Conservation (phyloP, 2,329 filamentous ascomycete genomes). For the Cytospora piceae region DNA sequence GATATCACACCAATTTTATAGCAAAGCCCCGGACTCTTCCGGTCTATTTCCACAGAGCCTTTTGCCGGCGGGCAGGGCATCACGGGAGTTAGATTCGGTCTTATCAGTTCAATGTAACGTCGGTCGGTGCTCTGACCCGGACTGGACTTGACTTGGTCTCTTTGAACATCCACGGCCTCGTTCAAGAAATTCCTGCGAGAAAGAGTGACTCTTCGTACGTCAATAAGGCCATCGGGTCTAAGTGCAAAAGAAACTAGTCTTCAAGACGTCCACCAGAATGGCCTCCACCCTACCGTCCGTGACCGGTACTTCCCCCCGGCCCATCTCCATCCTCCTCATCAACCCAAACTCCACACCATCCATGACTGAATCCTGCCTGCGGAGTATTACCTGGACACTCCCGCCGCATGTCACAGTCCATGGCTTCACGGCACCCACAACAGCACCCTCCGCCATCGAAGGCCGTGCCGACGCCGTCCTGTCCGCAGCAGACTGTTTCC, state of each 20-base stretch:
- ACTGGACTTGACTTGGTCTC: not conserved
- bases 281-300: slow-evolving; percentile 12
- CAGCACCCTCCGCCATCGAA: slow-evolving; percentile 55
- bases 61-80: not conserved
- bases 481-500: slow-evolving; percentile 51
- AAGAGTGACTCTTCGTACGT: not conserved
- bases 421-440: slow-evolving; percentile 54
- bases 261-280: not conserved
- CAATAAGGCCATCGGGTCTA: not conserved
- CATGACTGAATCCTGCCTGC: slow-evolving; percentile 60
- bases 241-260: not conserved
- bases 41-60: not conserved
- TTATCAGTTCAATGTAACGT: not conserved
- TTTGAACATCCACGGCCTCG: no score
- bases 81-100: not conserved
- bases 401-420: slow-evolving; percentile 51
- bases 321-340: slow-evolving; percentile 57
- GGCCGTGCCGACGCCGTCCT: slow-evolving; percentile 53
- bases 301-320: slow-evolving; percentile 21
- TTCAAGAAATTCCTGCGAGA: no score
- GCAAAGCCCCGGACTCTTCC: not conserved
- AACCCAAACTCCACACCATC: slow-evolving; percentile 63
- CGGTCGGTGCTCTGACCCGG: not conserved
- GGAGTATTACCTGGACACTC: slow-evolving; percentile 46
- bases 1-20: no score